Evolutionary conservation across 139 green algal genomes (phyloP).

Genomic region (Chlamydomonas sp.): DNA sequence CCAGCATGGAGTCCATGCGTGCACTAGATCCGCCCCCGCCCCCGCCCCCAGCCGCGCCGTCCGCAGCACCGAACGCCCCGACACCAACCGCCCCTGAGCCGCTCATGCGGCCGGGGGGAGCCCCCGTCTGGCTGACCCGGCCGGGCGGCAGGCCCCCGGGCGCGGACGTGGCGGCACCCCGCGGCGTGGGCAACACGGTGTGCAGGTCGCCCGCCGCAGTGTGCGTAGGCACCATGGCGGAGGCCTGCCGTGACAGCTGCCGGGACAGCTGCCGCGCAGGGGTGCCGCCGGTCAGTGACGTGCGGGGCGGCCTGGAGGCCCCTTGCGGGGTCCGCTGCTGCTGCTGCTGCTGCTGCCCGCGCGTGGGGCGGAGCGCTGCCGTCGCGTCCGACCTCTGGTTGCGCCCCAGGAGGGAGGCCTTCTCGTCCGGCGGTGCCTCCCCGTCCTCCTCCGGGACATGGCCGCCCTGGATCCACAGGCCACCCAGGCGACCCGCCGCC

Average conservation of each 20-base stretch:
- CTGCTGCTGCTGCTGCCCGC: background rate
- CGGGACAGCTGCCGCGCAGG: no score
- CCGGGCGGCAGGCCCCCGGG: no score
- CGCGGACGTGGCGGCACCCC: background rate
- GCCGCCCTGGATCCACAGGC: no score
- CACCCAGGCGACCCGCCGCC: no score
- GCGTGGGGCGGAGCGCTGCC: background rate
- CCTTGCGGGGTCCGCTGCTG: no score
- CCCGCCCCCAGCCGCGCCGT: background rate
- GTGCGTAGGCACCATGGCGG: background rate
- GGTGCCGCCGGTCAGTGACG: no score
- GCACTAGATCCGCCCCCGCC: background rate
- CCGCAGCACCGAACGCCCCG: background rate
- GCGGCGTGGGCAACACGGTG: background rate
- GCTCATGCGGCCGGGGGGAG: no score
- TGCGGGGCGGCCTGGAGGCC: no score
- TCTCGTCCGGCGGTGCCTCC: background rate
- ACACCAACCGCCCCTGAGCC: background rate
- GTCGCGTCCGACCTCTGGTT: background rate
- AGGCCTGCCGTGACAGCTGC: background rate
- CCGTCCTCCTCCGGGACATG: no score
- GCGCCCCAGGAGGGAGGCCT: background rate
- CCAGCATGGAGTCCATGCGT: background rate
- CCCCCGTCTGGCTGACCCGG: background rate
- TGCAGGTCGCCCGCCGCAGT: slow-evolving; percentile 20